These are phyloP conservation scores for Achaetomium macrosporum DNA, from an alignment of 2,329 filamentous ascomycete genomes.

Conservation along the genomic window DNA sequence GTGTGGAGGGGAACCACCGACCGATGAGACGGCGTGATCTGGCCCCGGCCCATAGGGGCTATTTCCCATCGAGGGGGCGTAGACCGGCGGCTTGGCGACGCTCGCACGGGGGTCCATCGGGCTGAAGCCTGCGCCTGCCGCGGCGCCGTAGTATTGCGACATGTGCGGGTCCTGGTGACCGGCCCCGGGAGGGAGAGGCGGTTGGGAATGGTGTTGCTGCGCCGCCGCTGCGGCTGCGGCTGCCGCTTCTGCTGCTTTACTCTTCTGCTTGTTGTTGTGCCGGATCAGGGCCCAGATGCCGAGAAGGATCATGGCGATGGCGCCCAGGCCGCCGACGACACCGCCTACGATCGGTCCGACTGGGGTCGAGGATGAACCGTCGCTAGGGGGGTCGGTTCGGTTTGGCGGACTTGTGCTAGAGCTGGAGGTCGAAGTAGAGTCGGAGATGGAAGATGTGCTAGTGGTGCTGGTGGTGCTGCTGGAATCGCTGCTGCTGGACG, in stretches of 20 bases:
- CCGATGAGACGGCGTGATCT: background rate
- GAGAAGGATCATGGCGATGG: conserved; percentile 27
- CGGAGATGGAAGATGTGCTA: background rate
- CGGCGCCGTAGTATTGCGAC: conserved; percentile 15
- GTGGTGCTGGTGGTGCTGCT: background rate
- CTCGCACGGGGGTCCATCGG: conserved; percentile 1
- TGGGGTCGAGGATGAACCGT: conserved; percentile 10
- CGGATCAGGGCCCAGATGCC: conserved; percentile 29
- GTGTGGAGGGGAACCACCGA: conserved; percentile 18
- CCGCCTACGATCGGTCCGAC: conserved; percentile 31
- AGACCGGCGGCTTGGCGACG: background rate
- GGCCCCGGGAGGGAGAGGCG: conserved; percentile 7
- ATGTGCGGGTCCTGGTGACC: background rate
- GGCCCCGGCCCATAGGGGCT: conserved; percentile 1
- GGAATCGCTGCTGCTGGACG: background rate
- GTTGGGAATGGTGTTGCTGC: conserved; percentile 5
- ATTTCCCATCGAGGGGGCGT: conserved; percentile 16
- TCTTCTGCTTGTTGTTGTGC: conserved; percentile 23
- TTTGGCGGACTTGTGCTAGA: background rate
- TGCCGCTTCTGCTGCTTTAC: background rate
- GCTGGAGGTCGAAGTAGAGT: background rate
- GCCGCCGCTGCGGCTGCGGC: background rate
- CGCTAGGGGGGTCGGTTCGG: background rate
- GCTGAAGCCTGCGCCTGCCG: background rate
- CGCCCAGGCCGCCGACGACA: conserved; percentile 28